Evolutionary conservation across 345 rosid species (phyloP).

Genomic region (Capsella bursapastoris): DNA sequence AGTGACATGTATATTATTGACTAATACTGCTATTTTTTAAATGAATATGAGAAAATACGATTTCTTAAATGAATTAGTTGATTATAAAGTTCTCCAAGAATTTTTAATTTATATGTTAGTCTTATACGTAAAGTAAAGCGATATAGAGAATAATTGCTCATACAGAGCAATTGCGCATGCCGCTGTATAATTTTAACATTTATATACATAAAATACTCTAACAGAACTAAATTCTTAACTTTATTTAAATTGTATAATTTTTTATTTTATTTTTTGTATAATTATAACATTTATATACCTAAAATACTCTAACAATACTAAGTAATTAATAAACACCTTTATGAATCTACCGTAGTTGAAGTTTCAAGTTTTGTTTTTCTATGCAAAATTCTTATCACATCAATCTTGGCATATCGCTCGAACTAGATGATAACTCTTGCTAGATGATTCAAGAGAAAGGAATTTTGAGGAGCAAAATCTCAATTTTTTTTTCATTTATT

Average conservation of each 20-base stretch:
- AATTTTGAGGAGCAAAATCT: no score
- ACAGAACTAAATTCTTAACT: background rate
- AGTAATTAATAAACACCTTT: no score
- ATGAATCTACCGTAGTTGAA: background rate
- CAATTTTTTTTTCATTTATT: no score
- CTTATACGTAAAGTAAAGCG: slow-evolving; percentile 29
- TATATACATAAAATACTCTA: background rate
- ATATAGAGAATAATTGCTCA: slow-evolving; percentile 27
- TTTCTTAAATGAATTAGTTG: background rate
- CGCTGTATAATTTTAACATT: background rate
- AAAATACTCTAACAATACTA: no score
- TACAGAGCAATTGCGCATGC: background rate
- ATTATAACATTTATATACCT: no score
- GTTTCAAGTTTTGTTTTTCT: background rate
- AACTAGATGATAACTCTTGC: no score
- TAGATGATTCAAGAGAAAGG: no score
- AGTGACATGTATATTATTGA: slow-evolving; percentile 27
- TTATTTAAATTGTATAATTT: background rate
- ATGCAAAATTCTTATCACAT: background rate
- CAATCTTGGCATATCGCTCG: no score
- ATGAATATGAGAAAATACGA: background rate
- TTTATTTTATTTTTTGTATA: no score
- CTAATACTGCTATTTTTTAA: background rate
- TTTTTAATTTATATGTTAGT: slow-evolving; percentile 1
- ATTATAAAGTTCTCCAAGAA: background rate